A percentile compares a stretch with the other conserved stretches of the same genome.
phyloP scores from a whole-genome alignment of 176 grass and related monocot genomes.

The Oryza longistaminata region DNA sequence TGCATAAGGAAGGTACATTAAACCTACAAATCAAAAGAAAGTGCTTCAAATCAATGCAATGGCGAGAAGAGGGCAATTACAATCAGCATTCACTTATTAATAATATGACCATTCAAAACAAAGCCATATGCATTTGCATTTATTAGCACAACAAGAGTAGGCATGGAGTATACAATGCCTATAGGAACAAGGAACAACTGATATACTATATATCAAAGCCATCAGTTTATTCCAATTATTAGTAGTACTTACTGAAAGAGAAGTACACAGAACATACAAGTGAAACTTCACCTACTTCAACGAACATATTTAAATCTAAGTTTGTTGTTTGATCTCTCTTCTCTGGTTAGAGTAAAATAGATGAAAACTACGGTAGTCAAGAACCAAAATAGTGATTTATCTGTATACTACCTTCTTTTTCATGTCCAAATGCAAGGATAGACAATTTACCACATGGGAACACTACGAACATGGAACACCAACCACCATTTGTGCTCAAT shows the following conservation, averaged over 20 bases:
- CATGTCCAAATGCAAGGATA: background rate
- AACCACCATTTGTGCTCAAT: background rate
- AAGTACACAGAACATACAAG: background rate
- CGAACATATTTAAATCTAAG: conserved; percentile 4
- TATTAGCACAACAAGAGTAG: background rate
- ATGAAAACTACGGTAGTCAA: background rate
- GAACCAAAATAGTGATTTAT: conserved; percentile 28
- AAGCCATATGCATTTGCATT: conserved; percentile 23
- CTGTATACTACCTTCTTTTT: background rate
- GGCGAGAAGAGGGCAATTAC: background rate
- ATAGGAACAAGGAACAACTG: conserved; percentile 3
- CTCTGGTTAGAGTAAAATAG: background rate
- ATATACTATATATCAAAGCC: background rate
- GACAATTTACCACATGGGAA: conserved; percentile 13
- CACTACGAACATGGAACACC: conserved; percentile 12
- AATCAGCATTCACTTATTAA: background rate
- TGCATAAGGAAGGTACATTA: background rate
- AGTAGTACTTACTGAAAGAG: background rate
- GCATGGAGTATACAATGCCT: conserved; percentile 2
- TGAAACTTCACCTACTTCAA: background rate
- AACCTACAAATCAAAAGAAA: conserved; percentile 21
- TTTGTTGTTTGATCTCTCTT: background rate
- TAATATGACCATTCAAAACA: background rate
- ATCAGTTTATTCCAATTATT: background rate
- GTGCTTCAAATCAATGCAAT: conserved; percentile 8